phyloP scores from a whole-genome alignment of 2,329 filamentous ascomycete genomes.

The Verticillium nonalfalfae region DNA sequence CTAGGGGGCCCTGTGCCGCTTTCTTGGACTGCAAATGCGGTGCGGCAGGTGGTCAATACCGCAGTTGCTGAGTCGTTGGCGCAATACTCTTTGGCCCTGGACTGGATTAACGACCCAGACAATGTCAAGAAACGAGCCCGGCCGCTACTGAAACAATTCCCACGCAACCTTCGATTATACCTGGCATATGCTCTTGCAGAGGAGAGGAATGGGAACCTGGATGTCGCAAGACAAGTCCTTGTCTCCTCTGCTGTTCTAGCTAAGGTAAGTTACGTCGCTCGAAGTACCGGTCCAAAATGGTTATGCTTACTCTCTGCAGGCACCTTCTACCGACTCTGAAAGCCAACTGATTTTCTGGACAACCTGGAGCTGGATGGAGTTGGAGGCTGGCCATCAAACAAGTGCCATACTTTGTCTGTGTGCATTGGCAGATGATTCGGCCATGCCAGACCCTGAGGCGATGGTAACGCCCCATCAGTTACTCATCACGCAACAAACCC shows the following conservation, averaged over 20 bases:
- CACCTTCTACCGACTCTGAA: background rate
- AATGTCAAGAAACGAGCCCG: slow-evolving; percentile 67
- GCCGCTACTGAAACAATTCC: slow-evolving; percentile 60
- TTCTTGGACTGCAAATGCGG: slow-evolving; percentile 41
- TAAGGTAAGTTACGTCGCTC: slow-evolving; percentile 16
- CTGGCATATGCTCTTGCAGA: slow-evolving; percentile 75
- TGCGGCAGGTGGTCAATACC: slow-evolving; percentile 50
- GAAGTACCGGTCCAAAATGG: too few species aligned
- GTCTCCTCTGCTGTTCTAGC: slow-evolving; percentile 48
- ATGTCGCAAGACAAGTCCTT: slow-evolving; percentile 59
- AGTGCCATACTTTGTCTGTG: slow-evolving; percentile 33
- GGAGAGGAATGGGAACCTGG: slow-evolving; percentile 45
- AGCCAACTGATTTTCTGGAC: slow-evolving; percentile 42
- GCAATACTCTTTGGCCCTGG: slow-evolving; percentile 65
- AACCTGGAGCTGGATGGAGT: slow-evolving; percentile 62
- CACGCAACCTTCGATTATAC: slow-evolving; percentile 63
- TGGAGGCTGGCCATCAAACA: slow-evolving; percentile 33
- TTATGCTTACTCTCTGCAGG: background rate
- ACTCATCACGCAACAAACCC: slow-evolving; percentile 46
- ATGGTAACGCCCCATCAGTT: slow-evolving; percentile 27
- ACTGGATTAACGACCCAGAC: slow-evolving; percentile 46
- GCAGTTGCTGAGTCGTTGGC: slow-evolving; percentile 47
- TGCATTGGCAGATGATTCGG: slow-evolving; percentile 23
- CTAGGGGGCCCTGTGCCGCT: slow-evolving; percentile 26
- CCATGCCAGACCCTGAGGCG: slow-evolving; percentile 5